Evolutionary conservation across 805 yeast species (phyloP).

Genomic region (Lipomyces sp.): DNA sequence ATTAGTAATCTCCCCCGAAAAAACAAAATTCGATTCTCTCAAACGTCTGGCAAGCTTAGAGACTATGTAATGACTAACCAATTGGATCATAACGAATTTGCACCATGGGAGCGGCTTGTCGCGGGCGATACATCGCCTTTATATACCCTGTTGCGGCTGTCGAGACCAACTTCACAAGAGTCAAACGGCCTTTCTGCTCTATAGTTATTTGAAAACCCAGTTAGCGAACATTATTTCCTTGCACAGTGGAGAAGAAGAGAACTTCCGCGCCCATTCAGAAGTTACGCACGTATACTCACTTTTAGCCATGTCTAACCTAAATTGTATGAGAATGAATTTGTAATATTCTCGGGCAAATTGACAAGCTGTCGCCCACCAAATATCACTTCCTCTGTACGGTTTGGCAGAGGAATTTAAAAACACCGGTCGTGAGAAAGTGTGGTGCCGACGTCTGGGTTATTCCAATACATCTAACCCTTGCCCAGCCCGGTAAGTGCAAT

Average conservation of each 20-base stretch:
- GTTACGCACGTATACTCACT: background rate
- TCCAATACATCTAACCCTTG: too few relatives aligned
- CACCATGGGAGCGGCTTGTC: conserved; percentile 76
- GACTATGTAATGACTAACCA: conserved; percentile 45
- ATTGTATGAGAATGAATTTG: background rate
- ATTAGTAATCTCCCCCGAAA: background rate
- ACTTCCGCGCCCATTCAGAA: background rate
- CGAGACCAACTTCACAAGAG: conserved; percentile 83
- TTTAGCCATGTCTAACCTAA: background rate
- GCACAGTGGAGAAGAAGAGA: too few relatives aligned
- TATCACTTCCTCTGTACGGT: too few relatives aligned
- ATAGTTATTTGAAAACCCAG: conserved; percentile 2
- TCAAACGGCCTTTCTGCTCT: conserved; percentile 75
- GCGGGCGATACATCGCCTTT: conserved; percentile 78
- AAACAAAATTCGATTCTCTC: background rate
- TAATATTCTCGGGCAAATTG: background rate
- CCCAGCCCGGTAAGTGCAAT: background rate
- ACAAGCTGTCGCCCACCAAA: background rate
- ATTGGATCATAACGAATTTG: conserved; percentile 87
- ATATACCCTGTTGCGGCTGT: conserved; percentile 89
- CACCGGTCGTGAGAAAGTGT: background rate
- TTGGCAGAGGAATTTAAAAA: background rate
- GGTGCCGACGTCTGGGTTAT: background rate
- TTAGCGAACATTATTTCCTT: background rate
- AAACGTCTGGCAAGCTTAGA: background rate